Percentiles rank a stretch among this genome's conserved stretches.
Conservation (phyloP, 805 yeast species). For the Hanseniaspora clermontiae region DNA sequence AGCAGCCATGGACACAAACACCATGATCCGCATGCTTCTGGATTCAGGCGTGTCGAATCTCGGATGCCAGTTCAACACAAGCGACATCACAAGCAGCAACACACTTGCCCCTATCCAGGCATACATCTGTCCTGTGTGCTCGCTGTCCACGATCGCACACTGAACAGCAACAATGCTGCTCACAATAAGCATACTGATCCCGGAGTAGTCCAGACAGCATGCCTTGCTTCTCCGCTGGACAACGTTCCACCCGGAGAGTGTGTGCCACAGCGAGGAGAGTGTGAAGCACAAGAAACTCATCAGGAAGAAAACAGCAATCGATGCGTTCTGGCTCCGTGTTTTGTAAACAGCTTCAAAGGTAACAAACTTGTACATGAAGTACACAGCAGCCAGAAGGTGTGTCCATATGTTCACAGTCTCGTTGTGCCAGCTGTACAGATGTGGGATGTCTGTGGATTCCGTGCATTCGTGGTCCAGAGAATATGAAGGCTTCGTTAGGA, state of each 20-base stretch:
- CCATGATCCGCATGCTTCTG: constrained; percentile 63
- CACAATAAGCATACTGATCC: constrained; percentile 79
- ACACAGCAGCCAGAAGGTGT: constrained; percentile 58
- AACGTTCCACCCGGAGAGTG: constrained; percentile 67
- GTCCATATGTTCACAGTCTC: constrained; percentile 93
- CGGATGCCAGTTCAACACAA: constrained; percentile 82
- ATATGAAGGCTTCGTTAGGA: background rate
- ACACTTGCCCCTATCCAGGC: background rate
- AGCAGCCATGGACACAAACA: constrained; percentile 65
- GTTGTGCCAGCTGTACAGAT: constrained; percentile 47
- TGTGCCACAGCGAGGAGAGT: constrained; percentile 83
- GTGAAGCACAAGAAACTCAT: constrained; percentile 68
- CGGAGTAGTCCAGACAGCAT: constrained; percentile 92
- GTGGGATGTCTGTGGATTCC: constrained; percentile 8
- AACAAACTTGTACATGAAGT: constrained; percentile 42
- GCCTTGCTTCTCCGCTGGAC: constrained; percentile 51
- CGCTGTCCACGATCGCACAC: constrained; percentile 26
- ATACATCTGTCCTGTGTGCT: background rate
- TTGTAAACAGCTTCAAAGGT: constrained; percentile 36
- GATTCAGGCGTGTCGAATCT: constrained; percentile 79
- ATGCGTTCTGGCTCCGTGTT: constrained; percentile 33
- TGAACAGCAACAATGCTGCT: constrained; percentile 82
- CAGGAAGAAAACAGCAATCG: constrained; percentile 33
- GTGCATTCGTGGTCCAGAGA: background rate
- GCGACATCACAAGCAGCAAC: constrained; percentile 56